Conservation (phyloP, 768 basidiomycete genomes). For the Rossbeevera mucosa region DNA sequence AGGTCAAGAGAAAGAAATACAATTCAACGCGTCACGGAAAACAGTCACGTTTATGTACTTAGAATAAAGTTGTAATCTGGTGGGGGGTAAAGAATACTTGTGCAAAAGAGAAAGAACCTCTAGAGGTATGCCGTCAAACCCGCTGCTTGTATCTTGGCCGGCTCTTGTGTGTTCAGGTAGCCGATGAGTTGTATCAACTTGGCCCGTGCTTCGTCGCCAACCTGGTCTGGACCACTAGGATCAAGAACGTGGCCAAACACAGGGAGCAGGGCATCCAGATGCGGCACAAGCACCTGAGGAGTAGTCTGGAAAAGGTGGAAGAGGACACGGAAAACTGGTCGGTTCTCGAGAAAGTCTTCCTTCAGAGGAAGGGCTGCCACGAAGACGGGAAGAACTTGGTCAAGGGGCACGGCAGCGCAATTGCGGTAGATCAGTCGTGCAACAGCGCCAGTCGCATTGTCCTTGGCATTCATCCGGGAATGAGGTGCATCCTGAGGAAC, state of each 20-base stretch:
- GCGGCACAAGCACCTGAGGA: slow-evolving; percentile 62
- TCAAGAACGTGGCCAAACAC: slow-evolving; percentile 83
- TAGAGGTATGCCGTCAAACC: slow-evolving; percentile 59
- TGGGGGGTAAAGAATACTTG: neutral
- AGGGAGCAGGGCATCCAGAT: slow-evolving; percentile 72
- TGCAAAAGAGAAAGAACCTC: slow-evolving; percentile 16
- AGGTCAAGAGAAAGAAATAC: slow-evolving; percentile 13
- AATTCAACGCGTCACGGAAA: slow-evolving; percentile 12
- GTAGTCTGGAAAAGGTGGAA: slow-evolving; percentile 84
- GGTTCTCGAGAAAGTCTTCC: slow-evolving; percentile 87
- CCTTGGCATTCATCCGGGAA: slow-evolving; percentile 76
- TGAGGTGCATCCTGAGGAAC: slow-evolving; percentile 58
- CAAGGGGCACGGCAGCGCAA: slow-evolving; percentile 73
- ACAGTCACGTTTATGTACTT: slow-evolving; percentile 24
- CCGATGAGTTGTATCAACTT: slow-evolving; percentile 72
- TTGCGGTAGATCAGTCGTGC: slow-evolving; percentile 83
- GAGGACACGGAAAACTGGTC: slow-evolving; percentile 81
- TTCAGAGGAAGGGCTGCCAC: slow-evolving; percentile 78
- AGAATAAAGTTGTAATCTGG: slow-evolving; percentile 7
- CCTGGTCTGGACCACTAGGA: slow-evolving; percentile 66
- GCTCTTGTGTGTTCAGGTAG: slow-evolving; percentile 68
- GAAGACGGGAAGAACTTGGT: slow-evolving; percentile 85
- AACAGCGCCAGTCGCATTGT: slow-evolving; percentile 96
- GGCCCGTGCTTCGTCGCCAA: slow-evolving; percentile 72
- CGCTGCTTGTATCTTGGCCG: slow-evolving; percentile 75